Percentiles rank a stretch among this genome's conserved stretches.
phyloP scores from a whole-genome alignment of 1,139 yeast species.

The Kodamaea anthophila region DNA sequence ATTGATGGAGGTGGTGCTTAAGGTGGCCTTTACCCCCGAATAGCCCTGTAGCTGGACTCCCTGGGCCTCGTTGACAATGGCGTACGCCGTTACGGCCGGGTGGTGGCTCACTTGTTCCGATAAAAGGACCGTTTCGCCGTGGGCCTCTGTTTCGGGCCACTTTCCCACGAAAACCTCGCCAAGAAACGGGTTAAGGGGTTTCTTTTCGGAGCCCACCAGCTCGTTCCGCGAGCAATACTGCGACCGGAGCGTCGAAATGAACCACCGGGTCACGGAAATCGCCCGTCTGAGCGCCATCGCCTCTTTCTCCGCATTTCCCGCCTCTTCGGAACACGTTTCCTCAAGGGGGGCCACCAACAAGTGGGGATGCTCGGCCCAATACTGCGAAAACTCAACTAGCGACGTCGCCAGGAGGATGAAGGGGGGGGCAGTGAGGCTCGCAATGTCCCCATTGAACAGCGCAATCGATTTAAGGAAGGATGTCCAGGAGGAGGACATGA shows the following conservation, averaged over 20 bases:
- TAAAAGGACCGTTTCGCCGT: constrained; percentile 69
- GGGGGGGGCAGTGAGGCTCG: constrained; percentile 97
- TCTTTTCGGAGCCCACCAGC: constrained; percentile 87
- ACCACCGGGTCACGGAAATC: constrained; percentile 84
- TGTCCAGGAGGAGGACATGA: constrained; percentile 60
- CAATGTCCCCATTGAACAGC: constrained; percentile 88
- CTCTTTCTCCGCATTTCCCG: constrained; percentile 29
- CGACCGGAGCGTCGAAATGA: constrained; percentile 81
- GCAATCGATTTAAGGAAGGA: constrained; percentile 87
- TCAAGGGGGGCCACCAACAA: constrained; percentile 66
- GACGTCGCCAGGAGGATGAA: constrained; percentile 90
- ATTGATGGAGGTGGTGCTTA: constrained; percentile 68
- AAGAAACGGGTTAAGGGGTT: constrained; percentile 89
- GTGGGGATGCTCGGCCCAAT: constrained; percentile 90
- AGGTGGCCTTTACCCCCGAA: constrained; percentile 80
- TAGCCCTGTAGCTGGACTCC: constrained; percentile 75
- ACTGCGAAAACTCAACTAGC: constrained; percentile 83
- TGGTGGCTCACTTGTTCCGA: constrained; percentile 95
- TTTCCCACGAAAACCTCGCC: constrained; percentile 91
- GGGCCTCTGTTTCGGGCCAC: constrained; percentile 51
- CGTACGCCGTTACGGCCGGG: constrained; percentile 91
- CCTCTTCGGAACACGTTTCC: constrained; percentile 24
- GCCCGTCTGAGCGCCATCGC: constrained; percentile 55
- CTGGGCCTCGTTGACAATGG: constrained; percentile 65
- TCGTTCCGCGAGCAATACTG: constrained; percentile 93